These are phyloP conservation scores for Penicillium flavigenum DNA, from an alignment of 495 filamentous ascomycete genomes.

Conservation along the genomic window DNA sequence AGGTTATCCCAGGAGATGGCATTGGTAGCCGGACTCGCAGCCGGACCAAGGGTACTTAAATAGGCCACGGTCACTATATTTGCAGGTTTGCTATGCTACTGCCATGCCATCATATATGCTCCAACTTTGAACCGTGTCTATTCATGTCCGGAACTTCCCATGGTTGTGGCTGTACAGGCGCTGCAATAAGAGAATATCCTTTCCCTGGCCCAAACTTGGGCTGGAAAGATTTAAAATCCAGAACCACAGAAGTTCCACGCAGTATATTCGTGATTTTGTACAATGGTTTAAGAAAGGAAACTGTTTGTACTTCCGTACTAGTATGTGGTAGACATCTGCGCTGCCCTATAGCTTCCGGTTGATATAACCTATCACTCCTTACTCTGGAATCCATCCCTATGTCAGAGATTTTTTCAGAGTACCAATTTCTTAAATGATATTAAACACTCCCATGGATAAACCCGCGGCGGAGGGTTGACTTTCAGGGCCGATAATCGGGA, in stretches of 20 bases:
- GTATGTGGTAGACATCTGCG: background rate
- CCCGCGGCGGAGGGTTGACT: background rate
- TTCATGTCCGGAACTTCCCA: background rate
- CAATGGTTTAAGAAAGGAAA: background rate
- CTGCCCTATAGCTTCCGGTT: background rate
- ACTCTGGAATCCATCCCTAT: background rate
- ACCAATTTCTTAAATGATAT: background rate
- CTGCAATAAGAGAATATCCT: conserved; percentile 1
- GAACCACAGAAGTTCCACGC: background rate
- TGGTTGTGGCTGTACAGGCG: background rate
- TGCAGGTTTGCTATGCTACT: background rate
- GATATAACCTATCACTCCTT: background rate
- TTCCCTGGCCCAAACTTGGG: background rate
- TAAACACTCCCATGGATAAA: background rate
- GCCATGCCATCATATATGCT: background rate
- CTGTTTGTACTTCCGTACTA: background rate
- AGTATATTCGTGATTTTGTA: background rate
- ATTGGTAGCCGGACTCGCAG: conserved; percentile 46
- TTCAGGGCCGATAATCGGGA: conserved; percentile 18
- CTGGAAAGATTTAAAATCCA: background rate
- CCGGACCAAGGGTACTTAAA: conserved; percentile 36
- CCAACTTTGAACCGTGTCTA: background rate
- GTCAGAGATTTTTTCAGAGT: background rate
- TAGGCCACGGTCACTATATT: background rate
- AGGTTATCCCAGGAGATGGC: conserved; percentile 34